Percentiles rank a stretch among this genome's conserved stretches.
These are phyloP conservation scores for Botryotinia globosa DNA, from an alignment of 2,329 filamentous ascomycete genomes.

Conservation along the genomic window DNA sequence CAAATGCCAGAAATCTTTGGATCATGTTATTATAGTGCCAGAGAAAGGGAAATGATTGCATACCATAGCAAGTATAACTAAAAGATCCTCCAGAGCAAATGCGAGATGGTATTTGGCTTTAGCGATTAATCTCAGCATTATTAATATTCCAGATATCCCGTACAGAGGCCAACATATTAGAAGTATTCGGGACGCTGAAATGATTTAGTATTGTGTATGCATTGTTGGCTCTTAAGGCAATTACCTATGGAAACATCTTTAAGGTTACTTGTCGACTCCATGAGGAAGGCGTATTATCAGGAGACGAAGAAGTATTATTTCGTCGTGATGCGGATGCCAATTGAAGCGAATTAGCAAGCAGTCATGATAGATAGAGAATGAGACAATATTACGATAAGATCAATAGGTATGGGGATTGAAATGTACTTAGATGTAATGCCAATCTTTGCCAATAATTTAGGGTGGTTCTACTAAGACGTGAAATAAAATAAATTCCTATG, in stretches of 20 bases:
- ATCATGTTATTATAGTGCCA: background rate
- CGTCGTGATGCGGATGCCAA: background rate
- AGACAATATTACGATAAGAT: background rate
- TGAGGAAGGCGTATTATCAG: background rate
- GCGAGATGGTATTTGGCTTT: conserved; percentile 3
- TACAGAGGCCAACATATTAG: conserved; percentile 18
- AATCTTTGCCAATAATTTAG: background rate
- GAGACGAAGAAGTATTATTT: background rate
- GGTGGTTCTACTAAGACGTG: background rate
- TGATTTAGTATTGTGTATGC: background rate
- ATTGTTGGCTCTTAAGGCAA: background rate
- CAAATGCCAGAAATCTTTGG: conserved; percentile 9
- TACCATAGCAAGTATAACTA: conserved; percentile 13
- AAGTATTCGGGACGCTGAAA: background rate
- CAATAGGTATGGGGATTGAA: background rate
- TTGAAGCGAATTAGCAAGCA: background rate
- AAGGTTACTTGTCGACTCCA: background rate
- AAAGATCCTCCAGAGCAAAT: conserved; percentile 9
- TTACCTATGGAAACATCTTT: conserved; percentile 12
- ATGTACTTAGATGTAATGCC: background rate
- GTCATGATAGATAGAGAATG: background rate
- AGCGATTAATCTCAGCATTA: conserved; percentile 15
- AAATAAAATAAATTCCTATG: background rate
- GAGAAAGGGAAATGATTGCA: background rate
- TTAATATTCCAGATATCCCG: conserved; percentile 8